phyloP scores from a whole-genome alignment of 257 asterid genomes.

The Scutellaria galericulata region DNA sequence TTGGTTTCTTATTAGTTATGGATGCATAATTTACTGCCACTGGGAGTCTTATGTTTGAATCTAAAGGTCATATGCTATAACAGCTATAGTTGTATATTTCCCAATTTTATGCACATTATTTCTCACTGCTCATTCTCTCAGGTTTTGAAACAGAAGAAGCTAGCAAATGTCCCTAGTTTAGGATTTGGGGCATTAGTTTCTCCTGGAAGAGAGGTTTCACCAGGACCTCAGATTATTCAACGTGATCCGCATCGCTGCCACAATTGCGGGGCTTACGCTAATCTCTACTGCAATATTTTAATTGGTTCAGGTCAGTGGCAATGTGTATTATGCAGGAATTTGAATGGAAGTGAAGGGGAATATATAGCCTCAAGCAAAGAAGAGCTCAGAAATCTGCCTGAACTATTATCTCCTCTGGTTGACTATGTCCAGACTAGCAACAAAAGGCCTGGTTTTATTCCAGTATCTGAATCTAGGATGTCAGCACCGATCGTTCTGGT shows the following conservation, averaged over 20 bases:
- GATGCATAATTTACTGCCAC: slow-evolving; percentile 20
- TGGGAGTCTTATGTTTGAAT: slow-evolving; percentile 18
- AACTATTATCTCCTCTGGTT: slow-evolving; percentile 73
- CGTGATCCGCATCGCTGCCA: slow-evolving; percentile 94
- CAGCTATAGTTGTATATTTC: slow-evolving; percentile 19
- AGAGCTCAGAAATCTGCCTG: slow-evolving; percentile 79
- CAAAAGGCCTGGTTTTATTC: slow-evolving; percentile 79
- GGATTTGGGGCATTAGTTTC: slow-evolving; percentile 95
- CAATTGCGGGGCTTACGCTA: slow-evolving; percentile 90
- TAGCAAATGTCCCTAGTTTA: slow-evolving; percentile 78
- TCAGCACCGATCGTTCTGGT: slow-evolving; percentile 85
- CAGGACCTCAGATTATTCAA: slow-evolving; percentile 88
- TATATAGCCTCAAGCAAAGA: slow-evolving; percentile 82
- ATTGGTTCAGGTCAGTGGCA: slow-evolving; percentile 98
- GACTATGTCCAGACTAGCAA: slow-evolving; percentile 80
- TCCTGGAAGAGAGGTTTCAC: slow-evolving; percentile 79
- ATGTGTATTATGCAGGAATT: slow-evolving; percentile 81
- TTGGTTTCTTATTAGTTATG: slow-evolving; percentile 24
- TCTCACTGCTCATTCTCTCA: slow-evolving; percentile 41
- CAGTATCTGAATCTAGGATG: slow-evolving; percentile 79
- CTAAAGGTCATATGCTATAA: neutral
- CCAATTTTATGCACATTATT: neutral
- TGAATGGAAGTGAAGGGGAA: slow-evolving; percentile 92
- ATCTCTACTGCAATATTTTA: slow-evolving; percentile 84
- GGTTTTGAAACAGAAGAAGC: slow-evolving; percentile 90